A percentile compares a stretch with the other conserved stretches of the same genome.
phyloP scores from a whole-genome alignment of 2,329 filamentous ascomycete genomes.

The Beauveria australis region DNA sequence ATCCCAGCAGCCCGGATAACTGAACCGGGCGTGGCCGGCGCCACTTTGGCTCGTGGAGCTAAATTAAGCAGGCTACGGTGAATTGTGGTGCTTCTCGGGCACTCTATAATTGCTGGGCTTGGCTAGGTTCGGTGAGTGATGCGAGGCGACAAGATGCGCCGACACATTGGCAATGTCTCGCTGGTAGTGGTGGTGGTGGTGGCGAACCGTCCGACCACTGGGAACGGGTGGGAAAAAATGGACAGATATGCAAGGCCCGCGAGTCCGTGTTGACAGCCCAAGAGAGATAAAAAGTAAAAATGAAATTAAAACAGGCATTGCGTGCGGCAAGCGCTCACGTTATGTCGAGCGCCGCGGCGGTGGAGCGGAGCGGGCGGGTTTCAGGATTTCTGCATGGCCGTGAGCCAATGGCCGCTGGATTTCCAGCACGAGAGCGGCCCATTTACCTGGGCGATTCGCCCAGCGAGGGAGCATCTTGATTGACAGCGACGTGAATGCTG shows the following conservation, averaged over 20 bases:
- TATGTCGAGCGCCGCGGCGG: not conserved
- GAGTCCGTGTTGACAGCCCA: not conserved
- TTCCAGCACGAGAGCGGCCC: not conserved
- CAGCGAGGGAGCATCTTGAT: not conserved
- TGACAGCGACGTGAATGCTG: not conserved
- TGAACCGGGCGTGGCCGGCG: not conserved
- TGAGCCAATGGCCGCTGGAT: not conserved
- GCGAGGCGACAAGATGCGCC: no score
- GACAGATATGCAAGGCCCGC: no score
- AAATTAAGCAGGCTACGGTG: not conserved
- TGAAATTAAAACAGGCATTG: not conserved
- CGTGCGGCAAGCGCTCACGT: not conserved
- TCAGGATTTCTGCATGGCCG: not conserved
- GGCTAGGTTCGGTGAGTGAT: no score
- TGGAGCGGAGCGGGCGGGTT: conserved; percentile 7
- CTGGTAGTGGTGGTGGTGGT: no score
- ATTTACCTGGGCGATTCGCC: not conserved
- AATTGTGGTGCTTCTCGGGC: not conserved
- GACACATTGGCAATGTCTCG: no score
- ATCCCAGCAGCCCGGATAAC: not conserved
- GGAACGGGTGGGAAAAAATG: no score
- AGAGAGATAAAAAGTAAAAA: no score
- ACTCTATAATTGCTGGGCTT: not conserved
- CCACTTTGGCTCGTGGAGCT: not conserved
- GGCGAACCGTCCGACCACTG: no score